These are phyloP conservation scores for Apiotrichum gracile DNA, from an alignment of 1,284 basidiomycete genomes.

Conservation along the genomic window DNA sequence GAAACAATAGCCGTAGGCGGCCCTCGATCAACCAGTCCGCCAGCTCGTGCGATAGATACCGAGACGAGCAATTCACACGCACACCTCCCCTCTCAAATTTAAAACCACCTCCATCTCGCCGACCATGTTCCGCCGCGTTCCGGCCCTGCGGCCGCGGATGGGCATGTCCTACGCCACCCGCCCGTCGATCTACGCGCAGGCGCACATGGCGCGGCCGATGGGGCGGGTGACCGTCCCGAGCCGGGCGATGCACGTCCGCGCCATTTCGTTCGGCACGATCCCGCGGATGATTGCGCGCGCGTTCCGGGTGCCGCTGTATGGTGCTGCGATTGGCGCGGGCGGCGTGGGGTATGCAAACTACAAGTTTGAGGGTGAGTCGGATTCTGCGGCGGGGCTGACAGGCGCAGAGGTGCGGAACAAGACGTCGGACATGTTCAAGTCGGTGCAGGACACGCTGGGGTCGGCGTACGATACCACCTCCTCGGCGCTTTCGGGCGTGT, in stretches of 20 bases:
- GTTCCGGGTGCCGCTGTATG: conserved; percentile 76
- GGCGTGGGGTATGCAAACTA: conserved; percentile 86
- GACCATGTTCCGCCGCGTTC: conserved; percentile 11
- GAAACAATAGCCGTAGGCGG: no score
- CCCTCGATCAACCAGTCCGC: no score
- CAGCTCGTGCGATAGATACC: no score
- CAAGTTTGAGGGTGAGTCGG: conserved; percentile 73
- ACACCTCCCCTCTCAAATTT: not conserved
- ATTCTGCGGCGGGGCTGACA: not conserved
- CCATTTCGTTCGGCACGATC: conserved; percentile 74
- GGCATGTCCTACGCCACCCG: not conserved
- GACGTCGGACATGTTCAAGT: conserved; percentile 34
- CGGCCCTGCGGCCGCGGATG: conserved; percentile 12
- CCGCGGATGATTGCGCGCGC: conserved; percentile 75
- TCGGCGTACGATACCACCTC: conserved; percentile 37
- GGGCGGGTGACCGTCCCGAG: conserved; percentile 13
- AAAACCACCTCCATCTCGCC: not conserved
- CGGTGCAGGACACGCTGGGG: conserved; percentile 33
- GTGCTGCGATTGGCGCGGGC: conserved; percentile 79
- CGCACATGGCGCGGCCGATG: not conserved
- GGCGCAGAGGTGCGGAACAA: conserved; percentile 31
- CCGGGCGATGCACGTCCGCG: conserved; percentile 55
- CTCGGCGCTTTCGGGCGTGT: conserved; percentile 24
- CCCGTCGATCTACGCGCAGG: not conserved
- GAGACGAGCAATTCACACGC: no score